Evolutionary conservation across 2,329 filamentous ascomycete species (phyloP), one percentile per base, ranked within the genome.

Genomic region (Claviceps humidiphila): DNA sequence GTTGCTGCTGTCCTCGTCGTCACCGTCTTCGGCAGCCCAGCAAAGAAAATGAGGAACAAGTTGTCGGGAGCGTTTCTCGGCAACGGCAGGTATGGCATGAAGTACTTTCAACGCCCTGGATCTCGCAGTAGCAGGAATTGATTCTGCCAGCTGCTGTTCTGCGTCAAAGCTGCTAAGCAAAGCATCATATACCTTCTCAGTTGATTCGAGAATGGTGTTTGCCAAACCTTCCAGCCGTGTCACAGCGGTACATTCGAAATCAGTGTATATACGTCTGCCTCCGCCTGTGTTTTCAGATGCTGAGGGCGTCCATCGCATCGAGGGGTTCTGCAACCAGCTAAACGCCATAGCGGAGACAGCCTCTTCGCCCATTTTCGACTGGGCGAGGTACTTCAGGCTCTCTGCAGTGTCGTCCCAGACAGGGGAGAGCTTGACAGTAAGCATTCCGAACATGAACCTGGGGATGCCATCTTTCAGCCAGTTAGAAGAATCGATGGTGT

Each of bases 241-340:
- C 39, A 91, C 64, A 58, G 93, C 89, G 20, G 82, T 84, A 64
- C 91, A 97, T 65, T 95, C 84, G 58, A 95, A 98, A 58, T 93
- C 82, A 1, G 83, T 88, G 34, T 80, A 61, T 30, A 74, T 70
- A 2, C 62, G 62, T 14, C 65, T 69, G 26, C 61, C 61, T 2
- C 67, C 57, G 26, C 64, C 63, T 16, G 66, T 59, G 16, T 61
- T 63, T n/a, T 67, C 65, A 5, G 63, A 53, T 5, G 61, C 59
- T 1, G 72, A 66, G 0, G 74, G 72, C 1, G 71, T 71, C 73
- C 77, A 80, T 47, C 74, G 70, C 43, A 75, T 70, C 2, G 80
- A 82, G 1, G 77, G 70, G 3, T 74, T 67, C 41, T 77, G 71
- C 5, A 97, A 70, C 90, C 91, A 97, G 50, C 79, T 73, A 60